Percentiles rank a stretch among this genome's conserved stretches.
Conservation (phyloP, 768 basidiomycete genomes). For the Lactarius vividus region DNA sequence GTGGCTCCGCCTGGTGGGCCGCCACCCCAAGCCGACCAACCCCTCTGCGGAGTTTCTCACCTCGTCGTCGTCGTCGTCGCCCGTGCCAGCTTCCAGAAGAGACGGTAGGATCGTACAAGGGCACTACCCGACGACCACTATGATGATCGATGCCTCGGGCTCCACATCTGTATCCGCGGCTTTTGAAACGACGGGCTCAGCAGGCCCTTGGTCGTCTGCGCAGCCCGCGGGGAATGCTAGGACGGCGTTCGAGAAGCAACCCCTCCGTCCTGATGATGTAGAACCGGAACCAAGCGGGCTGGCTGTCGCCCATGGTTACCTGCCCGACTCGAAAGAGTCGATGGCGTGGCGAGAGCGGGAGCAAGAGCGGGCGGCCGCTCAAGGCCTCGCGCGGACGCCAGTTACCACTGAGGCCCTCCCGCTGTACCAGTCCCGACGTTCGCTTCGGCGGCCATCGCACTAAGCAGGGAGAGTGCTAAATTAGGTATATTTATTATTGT, state of each 20-base stretch:
- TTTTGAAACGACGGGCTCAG: too few species aligned
- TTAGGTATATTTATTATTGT: too few species aligned
- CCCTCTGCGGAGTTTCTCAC: constrained; percentile 1
- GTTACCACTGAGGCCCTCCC: not conserved
- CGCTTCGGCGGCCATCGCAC: not conserved
- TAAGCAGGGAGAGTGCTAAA: too few species aligned
- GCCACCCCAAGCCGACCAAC: not conserved
- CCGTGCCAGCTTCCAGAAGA: not conserved
- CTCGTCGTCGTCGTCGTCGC: not conserved
- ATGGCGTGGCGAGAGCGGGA: not conserved
- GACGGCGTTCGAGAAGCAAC: not conserved
- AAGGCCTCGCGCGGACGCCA: not conserved
- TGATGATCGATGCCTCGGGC: not conserved
- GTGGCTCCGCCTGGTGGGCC: not conserved
- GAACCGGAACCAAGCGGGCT: not conserved
- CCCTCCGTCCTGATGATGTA: not conserved
- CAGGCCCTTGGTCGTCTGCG: too few species aligned
- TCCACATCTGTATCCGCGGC: not conserved
- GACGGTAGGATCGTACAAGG: not conserved
- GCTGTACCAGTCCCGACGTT: not conserved
- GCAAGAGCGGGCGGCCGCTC: not conserved
- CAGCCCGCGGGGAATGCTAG: not conserved
- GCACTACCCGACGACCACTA: not conserved
- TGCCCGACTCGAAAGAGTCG: constrained; percentile 6
- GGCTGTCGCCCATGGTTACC: constrained; percentile 4